phyloP scores from a whole-genome alignment of 1,284 basidiomycete genomes.

The Melampsora abietis-canadensis region DNA sequence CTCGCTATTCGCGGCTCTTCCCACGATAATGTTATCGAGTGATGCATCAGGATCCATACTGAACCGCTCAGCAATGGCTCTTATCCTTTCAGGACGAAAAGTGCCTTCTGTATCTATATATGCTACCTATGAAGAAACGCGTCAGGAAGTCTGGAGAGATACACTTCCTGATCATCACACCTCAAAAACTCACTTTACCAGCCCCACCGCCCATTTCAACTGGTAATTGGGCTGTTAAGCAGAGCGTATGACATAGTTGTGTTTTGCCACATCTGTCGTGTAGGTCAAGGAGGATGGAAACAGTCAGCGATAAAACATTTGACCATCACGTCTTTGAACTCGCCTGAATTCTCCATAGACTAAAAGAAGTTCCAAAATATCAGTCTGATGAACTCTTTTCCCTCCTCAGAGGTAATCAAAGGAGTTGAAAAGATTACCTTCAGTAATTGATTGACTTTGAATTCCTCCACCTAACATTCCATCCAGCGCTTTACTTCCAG shows the following conservation, averaged over 20 bases:
- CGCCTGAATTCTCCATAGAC: constrained; percentile 40
- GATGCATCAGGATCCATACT: constrained; percentile 82
- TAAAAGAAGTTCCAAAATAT: neutral
- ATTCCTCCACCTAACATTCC: constrained; percentile 49
- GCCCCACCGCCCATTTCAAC: constrained; percentile 81
- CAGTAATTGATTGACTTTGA: constrained; percentile 43
- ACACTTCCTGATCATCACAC: neutral
- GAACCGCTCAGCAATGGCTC: constrained; percentile 81
- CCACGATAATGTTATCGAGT: constrained; percentile 75
- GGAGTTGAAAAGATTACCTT: constrained; percentile 15
- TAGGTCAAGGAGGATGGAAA: constrained; percentile 59
- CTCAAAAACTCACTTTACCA: constrained; percentile 65
- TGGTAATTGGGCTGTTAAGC: constrained; percentile 80
- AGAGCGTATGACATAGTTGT: constrained; percentile 86
- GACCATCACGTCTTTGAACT: constrained; percentile 44
- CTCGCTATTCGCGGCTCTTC: constrained; percentile 41
- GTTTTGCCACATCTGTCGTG: constrained; percentile 80
- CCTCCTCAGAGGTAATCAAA: neutral
- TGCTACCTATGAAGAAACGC: constrained; percentile 59
- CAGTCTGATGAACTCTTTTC: neutral
- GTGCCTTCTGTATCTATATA: constrained; percentile 91
- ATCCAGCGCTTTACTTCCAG: constrained; percentile 86
- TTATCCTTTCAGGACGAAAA: constrained; percentile 85
- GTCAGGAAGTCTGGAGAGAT: no score
- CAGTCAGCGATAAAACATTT: constrained; percentile 5